phyloP scores from a whole-genome alignment of 2,329 filamentous ascomycete genomes.

The Stachybotrys chlorohalonatus region DNA sequence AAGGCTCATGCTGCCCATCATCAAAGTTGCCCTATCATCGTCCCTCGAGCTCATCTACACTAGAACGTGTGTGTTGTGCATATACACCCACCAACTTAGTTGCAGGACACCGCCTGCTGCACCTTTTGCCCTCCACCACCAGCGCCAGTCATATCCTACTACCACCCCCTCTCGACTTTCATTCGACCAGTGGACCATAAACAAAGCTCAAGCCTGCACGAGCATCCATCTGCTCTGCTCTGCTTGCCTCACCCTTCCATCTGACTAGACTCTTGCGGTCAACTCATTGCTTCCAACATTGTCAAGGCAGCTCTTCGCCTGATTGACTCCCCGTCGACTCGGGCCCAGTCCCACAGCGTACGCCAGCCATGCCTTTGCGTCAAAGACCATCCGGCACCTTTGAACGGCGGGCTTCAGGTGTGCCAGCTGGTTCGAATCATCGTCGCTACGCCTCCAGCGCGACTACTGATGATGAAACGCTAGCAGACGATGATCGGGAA shows the following conservation, averaged over 20 bases:
- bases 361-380: slow-evolving; percentile 15
- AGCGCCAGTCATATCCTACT: neutral
- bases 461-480: slow-evolving; percentile 9
- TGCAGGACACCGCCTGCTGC: neutral
- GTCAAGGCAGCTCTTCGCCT: neutral
- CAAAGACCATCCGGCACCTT: slow-evolving; percentile 16
- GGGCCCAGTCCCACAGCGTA: neutral
- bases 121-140: neutral
- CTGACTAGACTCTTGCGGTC: neutral
- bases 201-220: neutral
- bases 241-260: neutral
- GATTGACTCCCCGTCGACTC: neutral
- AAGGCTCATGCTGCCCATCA: no score
- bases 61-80: neutral
- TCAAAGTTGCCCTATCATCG: neutral
- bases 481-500: slow-evolving; percentile 14
- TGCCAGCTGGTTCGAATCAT: slow-evolving; percentile 2
- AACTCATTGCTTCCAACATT: neutral
- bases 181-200: neutral
- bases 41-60: neutral
- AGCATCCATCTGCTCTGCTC: neutral
- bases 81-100: neutral
- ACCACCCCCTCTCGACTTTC: neutral
- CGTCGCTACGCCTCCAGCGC: slow-evolving; percentile 2
- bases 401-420: slow-evolving; percentile 12